Conservation (phyloP, 1,284 basidiomycete genomes). For the Somion occarium region DNA sequence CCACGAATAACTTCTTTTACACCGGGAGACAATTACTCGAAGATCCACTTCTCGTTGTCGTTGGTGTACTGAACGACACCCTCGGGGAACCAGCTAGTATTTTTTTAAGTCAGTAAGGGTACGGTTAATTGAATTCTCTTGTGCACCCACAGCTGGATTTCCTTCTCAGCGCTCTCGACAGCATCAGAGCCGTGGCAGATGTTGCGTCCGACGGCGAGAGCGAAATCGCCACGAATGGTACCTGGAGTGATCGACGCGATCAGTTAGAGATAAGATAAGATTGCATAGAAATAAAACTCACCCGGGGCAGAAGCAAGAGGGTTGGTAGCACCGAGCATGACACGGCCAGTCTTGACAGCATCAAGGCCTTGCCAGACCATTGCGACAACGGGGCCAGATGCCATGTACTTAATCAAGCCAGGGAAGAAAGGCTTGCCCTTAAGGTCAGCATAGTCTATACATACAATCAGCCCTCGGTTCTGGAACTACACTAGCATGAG, state of each 20-base stretch:
- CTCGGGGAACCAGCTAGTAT: constrained; percentile 82
- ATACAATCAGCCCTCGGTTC: constrained; percentile 4
- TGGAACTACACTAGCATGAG: neutral
- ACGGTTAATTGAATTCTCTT: too few relatives aligned
- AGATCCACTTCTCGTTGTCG: constrained; percentile 72
- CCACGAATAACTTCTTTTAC: constrained; percentile 1
- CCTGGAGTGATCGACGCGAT: constrained; percentile 37
- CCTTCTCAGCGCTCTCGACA: constrained; percentile 87
- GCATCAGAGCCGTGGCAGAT: constrained; percentile 95
- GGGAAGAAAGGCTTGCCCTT: constrained; percentile 91
- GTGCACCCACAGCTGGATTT: constrained; percentile 85
- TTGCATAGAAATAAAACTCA: constrained; percentile 25
- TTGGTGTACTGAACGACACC: constrained; percentile 75
- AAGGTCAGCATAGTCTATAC: constrained; percentile 89
- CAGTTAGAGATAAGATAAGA: neutral
- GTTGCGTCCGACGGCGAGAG: constrained; percentile 90
- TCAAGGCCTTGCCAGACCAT: constrained; percentile 98
- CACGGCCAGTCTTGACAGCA: constrained; percentile 94
- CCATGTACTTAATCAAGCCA: constrained; percentile 91
- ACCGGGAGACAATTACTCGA: constrained; percentile 55
- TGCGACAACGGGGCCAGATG: constrained; percentile 90
- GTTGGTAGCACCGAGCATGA: constrained; percentile 97
- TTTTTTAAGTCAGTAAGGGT: too few relatives aligned
- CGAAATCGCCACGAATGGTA: constrained; percentile 91
- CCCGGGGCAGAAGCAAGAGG: constrained; percentile 87